These are phyloP conservation scores for Penicillium bovifimosum DNA, from an alignment of 495 filamentous ascomycete species.

Conservation along the genomic window DNA sequence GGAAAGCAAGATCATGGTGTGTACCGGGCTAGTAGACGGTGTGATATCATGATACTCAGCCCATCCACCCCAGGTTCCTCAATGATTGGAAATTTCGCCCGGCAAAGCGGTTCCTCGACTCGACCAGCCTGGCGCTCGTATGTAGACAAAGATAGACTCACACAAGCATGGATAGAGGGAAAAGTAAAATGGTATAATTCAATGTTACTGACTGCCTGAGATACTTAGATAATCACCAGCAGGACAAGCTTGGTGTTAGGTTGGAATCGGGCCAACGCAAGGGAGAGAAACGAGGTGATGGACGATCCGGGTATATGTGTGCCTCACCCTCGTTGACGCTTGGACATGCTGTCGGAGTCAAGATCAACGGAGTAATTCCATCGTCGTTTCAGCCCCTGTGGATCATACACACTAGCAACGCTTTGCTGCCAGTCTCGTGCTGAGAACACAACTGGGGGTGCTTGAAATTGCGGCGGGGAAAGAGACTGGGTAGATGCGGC, in stretches of 20 bases:
- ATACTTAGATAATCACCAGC: not conserved
- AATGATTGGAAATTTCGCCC: too few species aligned
- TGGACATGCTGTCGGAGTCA: slow-evolving; percentile 24
- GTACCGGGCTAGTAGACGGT: not conserved
- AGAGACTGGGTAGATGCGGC: slow-evolving; percentile 43
- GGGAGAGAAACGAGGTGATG: not conserved
- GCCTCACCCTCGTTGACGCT: slow-evolving; percentile 32
- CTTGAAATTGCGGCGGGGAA: slow-evolving; percentile 49
- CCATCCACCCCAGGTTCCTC: too few species aligned
- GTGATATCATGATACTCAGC: too few species aligned
- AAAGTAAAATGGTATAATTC: not conserved
- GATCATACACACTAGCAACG: slow-evolving; percentile 82
- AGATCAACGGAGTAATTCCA: slow-evolving; percentile 52
- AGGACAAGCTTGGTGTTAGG: not conserved
- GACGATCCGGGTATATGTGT: not conserved
- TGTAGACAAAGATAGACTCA: not conserved
- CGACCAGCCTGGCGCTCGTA: too few species aligned
- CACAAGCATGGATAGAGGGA: not conserved
- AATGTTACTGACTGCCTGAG: not conserved
- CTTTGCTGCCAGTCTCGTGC: slow-evolving; percentile 96
- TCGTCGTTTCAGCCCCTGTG: slow-evolving; percentile 65
- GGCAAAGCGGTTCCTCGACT: too few species aligned
- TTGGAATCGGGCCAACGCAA: not conserved
- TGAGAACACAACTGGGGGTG: slow-evolving; percentile 67
- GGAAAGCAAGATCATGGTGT: not conserved